These are phyloP conservation scores for Soucietia sequanensis DNA, from an alignment of 805 yeast genomes.

Conservation along the genomic window DNA sequence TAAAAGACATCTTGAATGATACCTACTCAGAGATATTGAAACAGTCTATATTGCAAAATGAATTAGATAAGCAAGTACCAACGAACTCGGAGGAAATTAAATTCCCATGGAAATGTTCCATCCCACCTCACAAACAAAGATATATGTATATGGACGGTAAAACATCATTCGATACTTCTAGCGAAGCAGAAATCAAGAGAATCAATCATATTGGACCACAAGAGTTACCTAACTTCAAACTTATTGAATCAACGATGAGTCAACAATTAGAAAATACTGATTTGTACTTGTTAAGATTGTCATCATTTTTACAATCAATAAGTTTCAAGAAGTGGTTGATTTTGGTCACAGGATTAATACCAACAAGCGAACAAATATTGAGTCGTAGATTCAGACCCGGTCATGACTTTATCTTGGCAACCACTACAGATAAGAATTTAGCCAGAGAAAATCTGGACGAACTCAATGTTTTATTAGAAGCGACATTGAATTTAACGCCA, in stretches of 20 bases:
- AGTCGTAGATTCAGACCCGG: constrained; percentile 94
- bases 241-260: constrained; percentile 16
- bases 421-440: constrained; percentile 47
- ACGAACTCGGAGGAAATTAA: constrained; percentile 49
- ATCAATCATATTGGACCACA: constrained; percentile 41
- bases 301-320: constrained; percentile 55
- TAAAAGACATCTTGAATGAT: constrained; percentile 59
- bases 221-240: constrained; percentile 56
- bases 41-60: constrained; percentile 51
- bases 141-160: constrained; percentile 78
- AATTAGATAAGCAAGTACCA: constrained; percentile 64
- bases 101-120: constrained; percentile 85
- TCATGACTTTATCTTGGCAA: constrained; percentile 87
- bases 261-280: constrained; percentile 15
- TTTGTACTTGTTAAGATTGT: constrained; percentile 49
- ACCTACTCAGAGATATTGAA: constrained; percentile 50
- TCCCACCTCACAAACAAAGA: constrained; percentile 92
- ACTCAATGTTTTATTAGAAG: constrained; percentile 59
- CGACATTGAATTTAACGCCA: constrained; percentile 81
- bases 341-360: constrained; percentile 57
- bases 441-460: constrained; percentile 36
- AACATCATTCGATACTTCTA: constrained; percentile 31
- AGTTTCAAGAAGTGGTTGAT: constrained; percentile 71
- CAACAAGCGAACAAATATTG: constrained; percentile 64
- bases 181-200: constrained; percentile 26